phyloP scores from a whole-genome alignment of 495 filamentous ascomycete genomes.

The Hypoxylon intermedium region DNA sequence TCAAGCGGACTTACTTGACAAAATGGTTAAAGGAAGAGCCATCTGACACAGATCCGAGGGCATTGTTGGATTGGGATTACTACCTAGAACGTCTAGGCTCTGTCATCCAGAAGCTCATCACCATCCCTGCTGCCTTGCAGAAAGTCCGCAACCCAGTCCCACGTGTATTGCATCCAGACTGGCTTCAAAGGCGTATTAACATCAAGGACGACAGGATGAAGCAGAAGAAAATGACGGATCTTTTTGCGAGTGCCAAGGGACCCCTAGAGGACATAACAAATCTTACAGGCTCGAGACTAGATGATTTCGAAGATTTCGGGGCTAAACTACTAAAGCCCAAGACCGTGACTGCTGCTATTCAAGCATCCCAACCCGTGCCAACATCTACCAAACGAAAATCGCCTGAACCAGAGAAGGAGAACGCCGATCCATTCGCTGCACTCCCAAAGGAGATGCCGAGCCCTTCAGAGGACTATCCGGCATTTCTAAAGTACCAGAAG shows the following conservation, averaged over 20 bases:
- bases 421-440: conserved; percentile 79
- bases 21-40: conserved; percentile 98
- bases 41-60: conserved; percentile 86
- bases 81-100: conserved; percentile 94
- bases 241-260: conserved; percentile 73
- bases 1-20: conserved; percentile 87
- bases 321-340: conserved; percentile 72
- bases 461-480: conserved; percentile 84
- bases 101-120: conserved; percentile 98
- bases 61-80: conserved; percentile 93
- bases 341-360: conserved; percentile 64
- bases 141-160: conserved; percentile 95
- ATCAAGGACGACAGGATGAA: conserved; percentile 96
- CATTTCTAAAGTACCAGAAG: conserved; percentile 94
- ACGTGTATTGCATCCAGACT: conserved; percentile 91
- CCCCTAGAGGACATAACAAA: conserved; percentile 78
- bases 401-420: conserved; percentile 64
- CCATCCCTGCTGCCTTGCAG: conserved; percentile 94
- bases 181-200: conserved; percentile 92
- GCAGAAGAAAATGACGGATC: conserved; percentile 97
- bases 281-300: conserved; percentile 57
- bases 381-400: conserved; percentile 82
- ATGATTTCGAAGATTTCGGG: conserved; percentile 89
- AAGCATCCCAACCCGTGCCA: conserved; percentile 50
- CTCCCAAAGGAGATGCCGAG: conserved; percentile 86